Evolutionary conservation across 2,329 filamentous ascomycete genomes (phyloP).

Genomic region (Penicillium nordicum): DNA sequence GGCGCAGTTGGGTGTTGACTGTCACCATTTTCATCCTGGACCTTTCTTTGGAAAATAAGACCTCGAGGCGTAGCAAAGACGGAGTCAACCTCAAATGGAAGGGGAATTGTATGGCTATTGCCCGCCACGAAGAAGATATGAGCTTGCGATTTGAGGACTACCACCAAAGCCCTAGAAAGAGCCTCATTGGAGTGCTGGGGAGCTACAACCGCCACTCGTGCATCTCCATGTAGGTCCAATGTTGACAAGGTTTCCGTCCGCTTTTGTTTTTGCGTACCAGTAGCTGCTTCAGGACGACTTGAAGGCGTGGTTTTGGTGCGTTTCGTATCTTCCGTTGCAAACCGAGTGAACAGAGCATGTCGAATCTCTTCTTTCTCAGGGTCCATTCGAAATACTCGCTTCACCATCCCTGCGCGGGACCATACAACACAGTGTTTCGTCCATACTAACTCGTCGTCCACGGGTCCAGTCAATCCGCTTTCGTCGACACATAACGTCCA

Average conservation of each 20-base stretch:
- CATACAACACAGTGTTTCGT: constrained; percentile 77
- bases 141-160: constrained; percentile 87
- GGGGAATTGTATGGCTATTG: constrained; percentile 81
- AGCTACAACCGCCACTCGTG: constrained; percentile 17
- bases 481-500: constrained; percentile 65
- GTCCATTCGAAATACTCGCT: constrained; percentile 81
- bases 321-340: constrained; percentile 52
- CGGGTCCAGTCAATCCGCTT: constrained; percentile 39
- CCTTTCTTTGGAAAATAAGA: constrained; percentile 79
- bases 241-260: constrained; percentile 17
- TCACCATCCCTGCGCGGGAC: constrained; percentile 80
- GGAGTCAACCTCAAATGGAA: constrained; percentile 90
- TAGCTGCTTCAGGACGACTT: constrained; percentile 3
- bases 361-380: constrained; percentile 79
- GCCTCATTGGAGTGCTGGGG: constrained; percentile 22
- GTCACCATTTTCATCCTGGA: constrained; percentile 37
- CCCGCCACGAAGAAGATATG: constrained; percentile 90
- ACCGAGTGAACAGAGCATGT: constrained; percentile 83
- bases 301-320: constrained; percentile 8
- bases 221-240: constrained; percentile 28
- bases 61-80: constrained; percentile 80
- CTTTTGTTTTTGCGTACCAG: constrained; percentile 2
- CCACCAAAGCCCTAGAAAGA: constrained; percentile 67
- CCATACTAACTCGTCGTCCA: constrained; percentile 76
- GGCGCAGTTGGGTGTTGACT: constrained; percentile 54